Conservation (phyloP, 768 basidiomycete genomes). For the Daedaleopsis sinensis region DNA sequence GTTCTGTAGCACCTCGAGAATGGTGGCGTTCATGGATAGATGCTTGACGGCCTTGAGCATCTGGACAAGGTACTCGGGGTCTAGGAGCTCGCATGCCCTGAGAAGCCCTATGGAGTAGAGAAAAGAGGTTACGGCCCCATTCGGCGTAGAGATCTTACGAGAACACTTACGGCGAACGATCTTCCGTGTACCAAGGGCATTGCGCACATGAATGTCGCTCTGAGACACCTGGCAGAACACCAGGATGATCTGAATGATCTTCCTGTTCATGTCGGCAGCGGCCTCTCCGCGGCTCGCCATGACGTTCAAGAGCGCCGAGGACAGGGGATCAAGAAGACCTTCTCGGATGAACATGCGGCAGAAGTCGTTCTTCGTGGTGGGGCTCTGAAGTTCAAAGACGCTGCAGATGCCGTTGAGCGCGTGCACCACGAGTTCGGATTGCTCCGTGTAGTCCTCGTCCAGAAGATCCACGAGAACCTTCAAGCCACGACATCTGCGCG, state of each 20-base stretch:
- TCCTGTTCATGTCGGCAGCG: constrained; percentile 77
- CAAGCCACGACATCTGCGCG: constrained; percentile 84
- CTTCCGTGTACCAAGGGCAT: constrained; percentile 88
- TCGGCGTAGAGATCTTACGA: background rate
- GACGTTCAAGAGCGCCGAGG: constrained; percentile 86
- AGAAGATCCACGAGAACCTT: constrained; percentile 94
- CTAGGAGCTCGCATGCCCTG: constrained; percentile 83
- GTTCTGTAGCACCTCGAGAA: constrained; percentile 94
- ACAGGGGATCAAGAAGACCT: constrained; percentile 90
- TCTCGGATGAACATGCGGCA: constrained; percentile 98
- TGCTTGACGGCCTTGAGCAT: constrained; percentile 97
- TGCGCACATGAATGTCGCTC: constrained; percentile 90
- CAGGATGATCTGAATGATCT: constrained; percentile 86
- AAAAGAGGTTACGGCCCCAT: background rate
- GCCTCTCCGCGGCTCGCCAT: constrained; percentile 71
- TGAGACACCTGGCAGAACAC: constrained; percentile 98
- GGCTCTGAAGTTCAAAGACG: constrained; percentile 95
- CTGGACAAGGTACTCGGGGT: constrained; percentile 85
- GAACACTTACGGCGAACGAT: constrained; percentile 78
- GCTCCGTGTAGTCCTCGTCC: constrained; percentile 93
- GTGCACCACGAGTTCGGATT: constrained; percentile 88
- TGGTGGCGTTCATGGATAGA: constrained; percentile 87
- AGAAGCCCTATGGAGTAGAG: constrained; percentile 63
- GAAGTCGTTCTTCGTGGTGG: constrained; percentile 97
- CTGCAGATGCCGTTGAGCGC: constrained; percentile 93